A percentile compares a stretch with the other conserved stretches of the same genome.
Evolutionary conservation across 176 grass and related monocot genomes (phyloP).

Genomic region (Juncus inflexus): DNA sequence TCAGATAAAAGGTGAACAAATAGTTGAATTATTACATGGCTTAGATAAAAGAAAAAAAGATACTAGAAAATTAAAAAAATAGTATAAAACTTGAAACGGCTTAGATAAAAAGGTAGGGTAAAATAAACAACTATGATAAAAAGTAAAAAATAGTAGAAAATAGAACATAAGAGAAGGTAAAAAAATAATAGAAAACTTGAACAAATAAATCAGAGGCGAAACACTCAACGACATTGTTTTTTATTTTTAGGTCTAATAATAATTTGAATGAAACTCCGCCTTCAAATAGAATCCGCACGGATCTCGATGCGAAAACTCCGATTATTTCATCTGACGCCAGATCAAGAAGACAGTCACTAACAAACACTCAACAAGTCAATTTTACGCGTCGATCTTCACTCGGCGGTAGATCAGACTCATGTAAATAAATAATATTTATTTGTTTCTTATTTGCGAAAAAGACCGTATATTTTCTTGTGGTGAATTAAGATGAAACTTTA

Average conservation of each 20-base stretch:
- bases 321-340: constrained; percentile 40
- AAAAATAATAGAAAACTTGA: too few species aligned
- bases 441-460: not conserved
- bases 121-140: too few species aligned
- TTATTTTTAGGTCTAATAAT: constrained; percentile 46
- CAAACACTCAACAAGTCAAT: constrained; percentile 41
- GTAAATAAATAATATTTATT: constrained; percentile 2
- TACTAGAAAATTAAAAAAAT: too few species aligned
- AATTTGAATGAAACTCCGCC: constrained; percentile 38
- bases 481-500: not conserved
- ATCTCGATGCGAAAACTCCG: constrained; percentile 17
- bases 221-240: constrained; percentile 13
- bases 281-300: constrained; percentile 31
- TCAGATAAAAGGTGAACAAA: too few species aligned
- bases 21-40: too few species aligned
- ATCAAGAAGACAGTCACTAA: constrained; percentile 65
- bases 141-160: too few species aligned
- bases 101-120: too few species aligned
- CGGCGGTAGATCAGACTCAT: constrained; percentile 39
- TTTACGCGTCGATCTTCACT: constrained; percentile 74
- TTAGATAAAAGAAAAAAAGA: too few species aligned
- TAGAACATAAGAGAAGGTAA: too few species aligned
- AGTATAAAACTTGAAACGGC: too few species aligned
- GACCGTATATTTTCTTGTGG: not conserved
- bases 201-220: too few species aligned